Evolutionary conservation across 257 asterid species (phyloP), one percentile per base, ranked within the genome.

Genomic region (Linderniella brevidens): DNA sequence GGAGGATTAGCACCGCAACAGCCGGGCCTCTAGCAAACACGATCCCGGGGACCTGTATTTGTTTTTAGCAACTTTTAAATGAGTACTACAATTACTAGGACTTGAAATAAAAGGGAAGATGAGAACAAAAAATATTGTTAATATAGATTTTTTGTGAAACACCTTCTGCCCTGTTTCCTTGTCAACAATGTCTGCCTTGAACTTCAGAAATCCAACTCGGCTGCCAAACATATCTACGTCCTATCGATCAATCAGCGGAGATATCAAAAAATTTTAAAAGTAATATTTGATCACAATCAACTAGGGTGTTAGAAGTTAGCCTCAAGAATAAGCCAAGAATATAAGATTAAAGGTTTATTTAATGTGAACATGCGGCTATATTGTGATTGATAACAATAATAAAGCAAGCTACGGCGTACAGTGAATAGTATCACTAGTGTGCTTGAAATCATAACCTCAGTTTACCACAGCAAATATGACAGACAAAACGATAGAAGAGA

Each of bases 21-120:
- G 95, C 94, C 19, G 97, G 87, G 49, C 97, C 94, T 64, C 97
- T 78, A 9, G 93, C 86, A 61, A 86, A 86, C 50, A 79, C 92
- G 58, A 86, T 82, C 51, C 94, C 97, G 17, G 97, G 97, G 71
- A 77, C 88, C 97, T 86, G 65, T 38, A 3, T 46, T 17, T 56
- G 16, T 40, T 41, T 9, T 25, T 16, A 20, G 25, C 37, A 25
- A 18, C 42, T 1, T 49, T 37, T 35, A 18, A 46, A 17, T 19
- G 17, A 12, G 44, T 47, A 17, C 29, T 19, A 54, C 11, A 15
- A 18, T 41, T 44, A 54, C 37, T 37, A 45, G 17, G 5, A 40
- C 39, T 36, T 15, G 8, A 43, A 32, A 32, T n/a, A 53, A 19
- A 53, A 8, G 42, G 10, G 16, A 20, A 45, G 37, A 61, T 1